Base-by-base conservation (phyloP, 495 filamentous ascomycete genomes). In the Aspergillus olivimuriae region DNA sequence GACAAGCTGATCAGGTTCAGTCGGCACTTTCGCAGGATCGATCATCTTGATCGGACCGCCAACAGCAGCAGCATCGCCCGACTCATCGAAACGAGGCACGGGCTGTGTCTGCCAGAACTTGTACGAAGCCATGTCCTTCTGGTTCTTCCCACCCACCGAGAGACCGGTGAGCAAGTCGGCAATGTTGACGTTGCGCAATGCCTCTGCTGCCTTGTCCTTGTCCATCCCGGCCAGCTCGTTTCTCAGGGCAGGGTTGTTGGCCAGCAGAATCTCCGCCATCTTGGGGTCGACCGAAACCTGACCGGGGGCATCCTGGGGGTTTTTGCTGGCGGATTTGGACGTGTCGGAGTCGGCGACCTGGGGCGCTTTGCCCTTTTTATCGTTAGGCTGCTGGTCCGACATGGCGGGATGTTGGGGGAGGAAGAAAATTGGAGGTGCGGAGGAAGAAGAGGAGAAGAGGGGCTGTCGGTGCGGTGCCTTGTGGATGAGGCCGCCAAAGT, bases 91-190 rank as follows among this genome's bases (percentile, higher is more conserved):
- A 43, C 81, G 80, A 8, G 87, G 86, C 22, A 98, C 92, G 0
- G 92, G 92, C 61, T 98, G 92, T 24, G 92, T 97, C 59, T 86
- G 81, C 92, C 92, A 98, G 65, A 98, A 98, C 64, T 94, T 95
- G 74, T 96, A 95, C 22, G 82, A 83, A 4, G 80, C 90, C 88
- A 95, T 95, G 52, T 96, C 91, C 65, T 94, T 95, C 51, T 80
- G 78, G 54, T 94, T 94, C 74, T 94, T 94, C 3, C 84, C 86
- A 30, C 79, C 79, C 33, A 76, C 39, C 24, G 77, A 68, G 47
- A 94, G 67, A 4, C 90, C 90, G 1, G 90, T 94, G 66, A 95
- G 68, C 48, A 95, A 69, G 37, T 95, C 86, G 41, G 81, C 73
- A 10, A 94, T 66, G 46, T 80, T 82, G 60, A 95, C 69, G 41